These are phyloP conservation scores for Jacaranda copaia DNA, from an alignment of 257 asterid species.

Conservation along the genomic window DNA sequence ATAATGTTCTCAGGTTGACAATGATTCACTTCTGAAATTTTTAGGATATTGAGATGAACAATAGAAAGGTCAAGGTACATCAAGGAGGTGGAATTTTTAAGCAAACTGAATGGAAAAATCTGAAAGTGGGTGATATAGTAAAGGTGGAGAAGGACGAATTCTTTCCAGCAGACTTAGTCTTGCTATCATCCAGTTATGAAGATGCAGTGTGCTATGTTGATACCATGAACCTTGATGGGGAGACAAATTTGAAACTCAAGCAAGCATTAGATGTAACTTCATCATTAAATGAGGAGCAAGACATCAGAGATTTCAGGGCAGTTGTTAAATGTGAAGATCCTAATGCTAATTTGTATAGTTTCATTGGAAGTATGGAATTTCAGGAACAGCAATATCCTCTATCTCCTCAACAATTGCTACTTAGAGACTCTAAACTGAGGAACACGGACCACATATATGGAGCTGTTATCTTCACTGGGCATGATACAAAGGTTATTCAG, in stretches of 20 bases:
- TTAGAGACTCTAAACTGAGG: constrained; percentile 82
- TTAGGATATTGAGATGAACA: constrained; percentile 88
- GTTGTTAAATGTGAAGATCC: constrained; percentile 89
- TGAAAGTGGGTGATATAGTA: constrained; percentile 87
- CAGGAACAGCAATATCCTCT: constrained; percentile 69
- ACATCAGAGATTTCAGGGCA: constrained; percentile 62
- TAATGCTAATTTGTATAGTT: constrained; percentile 81
- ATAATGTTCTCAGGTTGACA: constrained; percentile 13
- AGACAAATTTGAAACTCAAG: constrained; percentile 87
- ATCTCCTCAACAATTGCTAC: constrained; percentile 84
- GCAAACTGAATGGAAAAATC: constrained; percentile 72
- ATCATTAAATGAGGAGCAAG: constrained; percentile 53
- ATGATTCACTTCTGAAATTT: constrained; percentile 16
- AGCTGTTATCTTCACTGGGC: constrained; percentile 89
- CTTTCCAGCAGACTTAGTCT: constrained; percentile 87
- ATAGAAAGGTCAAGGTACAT: constrained; percentile 77
- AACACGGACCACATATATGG: constrained; percentile 86
- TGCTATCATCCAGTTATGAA: constrained; percentile 86
- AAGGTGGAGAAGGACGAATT: constrained; percentile 86
- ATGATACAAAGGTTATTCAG: constrained; percentile 90
- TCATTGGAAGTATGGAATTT: constrained; percentile 79
- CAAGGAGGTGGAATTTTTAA: constrained; percentile 63
- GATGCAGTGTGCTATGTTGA: constrained; percentile 92
- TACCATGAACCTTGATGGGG: constrained; percentile 97
- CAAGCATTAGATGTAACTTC: constrained; percentile 79